These are phyloP conservation scores for Coniferiporia sulphurascens DNA, from an alignment of 1,284 basidiomycete species.

Conservation along the genomic window DNA sequence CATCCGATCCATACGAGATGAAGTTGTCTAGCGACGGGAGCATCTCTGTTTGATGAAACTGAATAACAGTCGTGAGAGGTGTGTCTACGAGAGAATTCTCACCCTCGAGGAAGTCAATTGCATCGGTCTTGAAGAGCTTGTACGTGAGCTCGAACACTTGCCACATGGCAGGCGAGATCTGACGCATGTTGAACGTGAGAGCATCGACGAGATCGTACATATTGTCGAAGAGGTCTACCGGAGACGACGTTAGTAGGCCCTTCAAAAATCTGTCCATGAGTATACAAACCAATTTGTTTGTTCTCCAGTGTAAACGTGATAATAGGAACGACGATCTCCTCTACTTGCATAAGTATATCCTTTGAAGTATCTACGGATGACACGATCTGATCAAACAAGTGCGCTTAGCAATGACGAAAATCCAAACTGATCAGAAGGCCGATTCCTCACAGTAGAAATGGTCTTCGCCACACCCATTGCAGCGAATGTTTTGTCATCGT, in stretches of 20 bases:
- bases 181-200: constrained; percentile 77
- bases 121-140: constrained; percentile 79
- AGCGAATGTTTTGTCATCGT: constrained; percentile 80
- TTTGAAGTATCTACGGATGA: constrained; percentile 69
- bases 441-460: constrained; percentile 57
- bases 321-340: constrained; percentile 77
- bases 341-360: constrained; percentile 76
- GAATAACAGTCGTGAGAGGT: constrained; percentile 16
- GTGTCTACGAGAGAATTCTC: background rate
- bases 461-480: constrained; percentile 85
- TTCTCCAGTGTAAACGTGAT: constrained; percentile 75
- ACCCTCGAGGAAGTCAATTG: constrained; percentile 85
- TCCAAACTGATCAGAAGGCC: constrained; percentile 1
- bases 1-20: constrained; percentile 77
- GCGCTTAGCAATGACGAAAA: background rate
- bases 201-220: constrained; percentile 85
- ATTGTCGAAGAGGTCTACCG: constrained; percentile 79
- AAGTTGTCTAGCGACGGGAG: constrained; percentile 87
- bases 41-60: constrained; percentile 58
- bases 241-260: background rate
- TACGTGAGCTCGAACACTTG: constrained; percentile 81
- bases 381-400: constrained; percentile 44
- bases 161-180: constrained; percentile 83
- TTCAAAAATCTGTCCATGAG: constrained; percentile 4
- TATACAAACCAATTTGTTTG: constrained; percentile 56